Percentiles rank a stretch among this genome's conserved stretches.
These are phyloP conservation scores for Tuctoria greenei DNA, from an alignment of 176 grass and related monocot genomes.

Conservation along the genomic window DNA sequence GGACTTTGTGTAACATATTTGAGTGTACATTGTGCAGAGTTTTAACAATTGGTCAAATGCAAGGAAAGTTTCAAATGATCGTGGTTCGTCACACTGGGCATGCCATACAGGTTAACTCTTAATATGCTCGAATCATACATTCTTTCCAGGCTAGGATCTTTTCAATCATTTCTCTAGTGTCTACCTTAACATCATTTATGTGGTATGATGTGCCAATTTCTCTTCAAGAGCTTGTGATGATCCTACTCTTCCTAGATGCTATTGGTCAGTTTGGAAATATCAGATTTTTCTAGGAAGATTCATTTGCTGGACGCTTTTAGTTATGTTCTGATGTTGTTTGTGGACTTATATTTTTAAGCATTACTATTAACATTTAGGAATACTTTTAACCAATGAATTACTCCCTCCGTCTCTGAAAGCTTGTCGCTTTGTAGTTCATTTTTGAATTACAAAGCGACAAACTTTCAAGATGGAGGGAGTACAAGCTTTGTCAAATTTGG, in stretches of 20 bases:
- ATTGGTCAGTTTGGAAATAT: slow-evolving; percentile 3
- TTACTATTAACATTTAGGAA: background rate
- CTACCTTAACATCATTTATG: background rate
- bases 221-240: slow-evolving; percentile 5
- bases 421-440: no score
- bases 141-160: slow-evolving; percentile 15
- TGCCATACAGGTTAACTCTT: slow-evolving; percentile 85
- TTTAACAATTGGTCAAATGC: slow-evolving; percentile 99
- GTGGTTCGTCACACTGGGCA: slow-evolving; percentile 88
- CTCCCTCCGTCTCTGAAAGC: no score
- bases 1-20: slow-evolving; percentile 23
- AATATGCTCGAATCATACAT: slow-evolving; percentile 17
- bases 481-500: slow-evolving; percentile 14
- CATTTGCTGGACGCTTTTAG: background rate
- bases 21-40: slow-evolving; percentile 53
- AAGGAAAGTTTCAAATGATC: slow-evolving; percentile 98
- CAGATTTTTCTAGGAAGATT: background rate
- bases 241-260: slow-evolving; percentile 2
- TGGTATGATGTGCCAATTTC: background rate
- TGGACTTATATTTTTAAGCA: background rate
- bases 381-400: background rate
- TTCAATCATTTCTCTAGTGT: background rate
- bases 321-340: slow-evolving; percentile 11
- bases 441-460: no score
- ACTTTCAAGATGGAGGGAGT: no score